Base-by-base conservation (phyloP, 2,329 filamentous ascomycete species). In the Pseudocercospora musae region DNA sequence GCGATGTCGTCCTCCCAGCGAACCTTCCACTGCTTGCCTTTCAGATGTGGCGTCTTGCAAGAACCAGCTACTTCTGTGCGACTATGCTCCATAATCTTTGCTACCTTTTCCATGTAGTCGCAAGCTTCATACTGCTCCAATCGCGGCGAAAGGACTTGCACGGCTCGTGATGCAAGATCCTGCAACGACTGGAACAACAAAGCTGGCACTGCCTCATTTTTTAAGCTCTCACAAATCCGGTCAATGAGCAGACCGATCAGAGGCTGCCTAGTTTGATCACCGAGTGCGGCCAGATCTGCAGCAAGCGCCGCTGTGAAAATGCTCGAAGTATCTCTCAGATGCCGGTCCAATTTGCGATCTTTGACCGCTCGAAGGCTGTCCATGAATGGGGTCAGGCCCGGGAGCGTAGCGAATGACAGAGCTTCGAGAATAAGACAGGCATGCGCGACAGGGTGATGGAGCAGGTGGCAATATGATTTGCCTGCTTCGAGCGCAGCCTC, bases 1-100 rank as follows among this genome's bases (percentile, higher is more conserved):
- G 77, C 77, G 37, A 81, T 75, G 9, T 77, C 78, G 53, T 79
- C 78, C 66, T 81, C 78, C 77, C 78, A 80, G 21, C 74, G 70
- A 58, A 77, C 77, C 3, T 74, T 75, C 13, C 46, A 20, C 21
- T 18, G 52, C 52, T 21, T 37, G 18, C 10, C 31, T 40, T 37
- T 33, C 52, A 13, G 52, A 13, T n/a, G 15, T 8, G 52, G 52
- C 52, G 52, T 54, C 31, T 40, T 54, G n/a, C 40, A n/a, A 40
- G 44, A 23, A 21, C 13, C 52, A 54, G 29, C 15, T 40, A 4
- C 52, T 18, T 54, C 52, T 15, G 11, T 7, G 10, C 29, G 10
- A 13, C 15, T 37, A 29, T 40, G 21, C 31, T 10, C 29, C 52
- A 54, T 54, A 18, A 54, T 37, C 15, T 18, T 13, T 20, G 18